Base-by-base conservation (phyloP, 495 filamentous ascomycete genomes). In the Melanomma pulvis-pyrius region DNA sequence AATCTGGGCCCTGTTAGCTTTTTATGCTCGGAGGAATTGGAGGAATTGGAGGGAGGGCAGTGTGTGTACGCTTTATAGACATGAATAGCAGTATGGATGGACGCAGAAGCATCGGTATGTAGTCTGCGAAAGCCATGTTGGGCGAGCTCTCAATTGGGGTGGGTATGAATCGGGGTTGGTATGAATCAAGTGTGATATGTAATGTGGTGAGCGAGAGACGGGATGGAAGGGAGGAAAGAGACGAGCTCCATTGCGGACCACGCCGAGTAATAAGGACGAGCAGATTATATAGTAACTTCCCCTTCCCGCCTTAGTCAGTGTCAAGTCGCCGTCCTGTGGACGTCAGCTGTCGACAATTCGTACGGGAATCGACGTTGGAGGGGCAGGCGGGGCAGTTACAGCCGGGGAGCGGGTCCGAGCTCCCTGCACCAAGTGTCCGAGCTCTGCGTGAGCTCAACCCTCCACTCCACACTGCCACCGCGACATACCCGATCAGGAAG, bases 1-100 rank as follows among this genome's bases (percentile, higher is more conserved):
- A 72, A 62, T 72, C 70, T 72, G 17, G 55, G 19, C 52, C n/a
- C n/a, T n/a, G n/a, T n/a, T n/a, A n/a, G n/a, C n/a, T n/a, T 49
- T 17, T 19, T 1, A 46, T 21, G 21, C 28, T 22, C 12, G 39
- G 24, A 13, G 1, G 0, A 34, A 21, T 5, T 47, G 22, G 57
- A 57, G 17, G 6, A 36, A 15, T 6, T 44, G 5, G 39, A 44
- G 21, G 22, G 34, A 39, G 34, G 32, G 46, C 19, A 11, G 49
- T 44, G 15, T 17, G 52, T 57, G 17, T 47, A 72, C 70, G 70
- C 36, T 72, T 66, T 11, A 59, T 36, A 11, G 41, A 49, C 24
- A 65, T 46, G 15, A 3, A n/a, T 30, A 71, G 34, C 17, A 71
- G 52, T 4, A 71, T 19, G 1, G 39, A 30, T 2, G 70, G 66